Conservation (phyloP, 2,329 filamentous ascomycete genomes). For the Fusarium pilosicola region DNA sequence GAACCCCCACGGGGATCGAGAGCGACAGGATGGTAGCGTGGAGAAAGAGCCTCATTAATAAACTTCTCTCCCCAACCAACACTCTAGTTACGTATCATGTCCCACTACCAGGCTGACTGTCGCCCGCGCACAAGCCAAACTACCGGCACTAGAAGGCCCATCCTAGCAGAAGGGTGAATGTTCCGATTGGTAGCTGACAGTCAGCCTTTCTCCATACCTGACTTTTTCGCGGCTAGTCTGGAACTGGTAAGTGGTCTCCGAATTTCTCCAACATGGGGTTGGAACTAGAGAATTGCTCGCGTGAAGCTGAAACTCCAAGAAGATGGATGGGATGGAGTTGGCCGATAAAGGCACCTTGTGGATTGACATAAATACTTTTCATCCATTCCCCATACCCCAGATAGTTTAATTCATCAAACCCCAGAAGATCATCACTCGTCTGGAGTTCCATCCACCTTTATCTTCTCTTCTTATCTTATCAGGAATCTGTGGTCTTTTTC, state of each 20-base stretch:
- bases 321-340: not conserved
- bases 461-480: not conserved
- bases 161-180: not conserved
- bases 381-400: slow-evolving; percentile 15
- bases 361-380: slow-evolving; percentile 11
- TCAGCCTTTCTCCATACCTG: not conserved
- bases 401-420: not conserved
- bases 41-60: slow-evolving; percentile 5
- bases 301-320: not conserved
- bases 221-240: not conserved
- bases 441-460: slow-evolving; percentile 1
- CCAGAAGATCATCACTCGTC: not conserved
- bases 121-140: slow-evolving; percentile 2
- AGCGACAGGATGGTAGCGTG: not conserved
- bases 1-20: slow-evolving; percentile 5
- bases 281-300: not conserved
- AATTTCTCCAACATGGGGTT: not conserved
- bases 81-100: not conserved
- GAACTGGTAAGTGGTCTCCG: not conserved
- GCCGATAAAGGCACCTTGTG: not conserved
- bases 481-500: not conserved
- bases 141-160: not conserved
- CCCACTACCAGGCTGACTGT: slow-evolving; percentile 11
- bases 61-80: not conserved
- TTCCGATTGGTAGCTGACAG: slow-evolving; percentile 9